Percentiles rank a stretch among this genome's conserved stretches.
Conservation (phyloP, 371 early-diverging fungal genomes). For the Apophysomyces sp. region DNA sequence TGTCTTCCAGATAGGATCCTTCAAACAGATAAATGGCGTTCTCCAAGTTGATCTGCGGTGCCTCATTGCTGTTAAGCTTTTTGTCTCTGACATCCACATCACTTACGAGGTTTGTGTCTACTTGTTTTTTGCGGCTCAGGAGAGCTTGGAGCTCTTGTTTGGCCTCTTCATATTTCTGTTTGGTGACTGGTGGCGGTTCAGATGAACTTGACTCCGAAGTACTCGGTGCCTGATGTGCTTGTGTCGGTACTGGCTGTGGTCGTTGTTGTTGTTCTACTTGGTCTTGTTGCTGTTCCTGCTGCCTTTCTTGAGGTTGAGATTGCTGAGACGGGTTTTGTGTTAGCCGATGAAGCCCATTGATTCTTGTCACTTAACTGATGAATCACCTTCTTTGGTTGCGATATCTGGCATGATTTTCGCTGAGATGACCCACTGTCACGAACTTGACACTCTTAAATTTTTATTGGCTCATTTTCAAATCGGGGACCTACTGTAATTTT, state of each 20-base stretch:
- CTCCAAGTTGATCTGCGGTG: constrained; percentile 60
- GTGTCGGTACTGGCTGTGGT: constrained; percentile 7
- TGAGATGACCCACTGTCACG: neutral
- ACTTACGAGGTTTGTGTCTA: constrained; percentile 61
- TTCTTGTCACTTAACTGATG: neutral
- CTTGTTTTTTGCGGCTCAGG: constrained; percentile 59
- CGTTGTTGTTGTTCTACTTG: neutral
- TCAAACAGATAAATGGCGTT: constrained; percentile 77
- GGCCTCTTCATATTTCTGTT: constrained; percentile 61
- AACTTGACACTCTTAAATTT: no score
- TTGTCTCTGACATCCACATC: neutral
- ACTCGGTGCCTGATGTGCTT: constrained; percentile 5
- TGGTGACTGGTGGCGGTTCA: constrained; percentile 49
- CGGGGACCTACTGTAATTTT: no score
- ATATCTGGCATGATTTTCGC: neutral
- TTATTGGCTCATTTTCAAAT: no score
- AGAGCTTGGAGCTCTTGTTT: constrained; percentile 58
- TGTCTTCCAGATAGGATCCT: constrained; percentile 81
- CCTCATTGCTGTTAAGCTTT: neutral
- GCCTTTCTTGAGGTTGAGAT: neutral
- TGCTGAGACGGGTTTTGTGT: neutral
- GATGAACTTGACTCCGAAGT: constrained; percentile 9
- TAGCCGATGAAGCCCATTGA: neutral
- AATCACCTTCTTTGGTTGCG: neutral
- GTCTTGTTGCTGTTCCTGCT: constrained; percentile 7